Percentiles rank a stretch among this genome's conserved stretches.
phyloP scores from a whole-genome alignment of 192 early-diverging fungal species.

The Coemansia sp. region DNA sequence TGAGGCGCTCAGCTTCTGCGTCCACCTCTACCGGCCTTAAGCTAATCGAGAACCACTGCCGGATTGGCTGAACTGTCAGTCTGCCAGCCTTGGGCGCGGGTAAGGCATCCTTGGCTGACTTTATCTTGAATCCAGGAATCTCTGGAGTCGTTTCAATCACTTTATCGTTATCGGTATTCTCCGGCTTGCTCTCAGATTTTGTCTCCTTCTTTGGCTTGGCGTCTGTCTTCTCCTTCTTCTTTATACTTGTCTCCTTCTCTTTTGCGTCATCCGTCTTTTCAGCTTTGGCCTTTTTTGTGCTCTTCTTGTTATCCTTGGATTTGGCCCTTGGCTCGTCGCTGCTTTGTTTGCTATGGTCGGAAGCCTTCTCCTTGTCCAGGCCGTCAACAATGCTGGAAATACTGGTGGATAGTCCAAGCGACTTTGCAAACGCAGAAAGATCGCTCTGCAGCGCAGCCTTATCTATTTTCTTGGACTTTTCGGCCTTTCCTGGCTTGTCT shows the following conservation, averaged over 20 bases:
- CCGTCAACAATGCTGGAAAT: constrained; percentile 35
- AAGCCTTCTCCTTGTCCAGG: constrained; percentile 23
- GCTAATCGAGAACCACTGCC: constrained; percentile 36
- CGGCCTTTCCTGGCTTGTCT: constrained; percentile 24
- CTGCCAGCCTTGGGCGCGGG: constrained; percentile 28
- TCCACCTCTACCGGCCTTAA: constrained; percentile 11
- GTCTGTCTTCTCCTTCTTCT: constrained; percentile 7
- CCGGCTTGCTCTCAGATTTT: constrained; percentile 26
- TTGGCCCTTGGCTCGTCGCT: constrained; percentile 2
- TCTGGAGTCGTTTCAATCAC: neutral
- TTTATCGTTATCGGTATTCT: constrained; percentile 15
- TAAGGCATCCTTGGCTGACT: constrained; percentile 48
- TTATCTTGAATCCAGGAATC: constrained; percentile 48
- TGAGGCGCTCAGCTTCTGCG: constrained; percentile 20
- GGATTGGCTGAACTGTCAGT: constrained; percentile 29
- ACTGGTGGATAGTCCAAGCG: constrained; percentile 34
- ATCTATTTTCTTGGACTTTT: constrained; percentile 20
- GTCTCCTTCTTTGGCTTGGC: neutral
- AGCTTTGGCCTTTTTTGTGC: constrained; percentile 7
- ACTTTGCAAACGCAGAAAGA: constrained; percentile 44
- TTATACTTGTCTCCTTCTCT: neutral
- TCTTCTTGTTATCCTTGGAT: constrained; percentile 12
- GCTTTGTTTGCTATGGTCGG: neutral
- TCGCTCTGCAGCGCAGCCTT: constrained; percentile 27
- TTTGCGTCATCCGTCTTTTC: neutral